Evolutionary conservation across 495 filamentous ascomycete species (phyloP), one percentile per base, ranked within the genome.

Genomic region (Trichoderma asperelloides): DNA sequence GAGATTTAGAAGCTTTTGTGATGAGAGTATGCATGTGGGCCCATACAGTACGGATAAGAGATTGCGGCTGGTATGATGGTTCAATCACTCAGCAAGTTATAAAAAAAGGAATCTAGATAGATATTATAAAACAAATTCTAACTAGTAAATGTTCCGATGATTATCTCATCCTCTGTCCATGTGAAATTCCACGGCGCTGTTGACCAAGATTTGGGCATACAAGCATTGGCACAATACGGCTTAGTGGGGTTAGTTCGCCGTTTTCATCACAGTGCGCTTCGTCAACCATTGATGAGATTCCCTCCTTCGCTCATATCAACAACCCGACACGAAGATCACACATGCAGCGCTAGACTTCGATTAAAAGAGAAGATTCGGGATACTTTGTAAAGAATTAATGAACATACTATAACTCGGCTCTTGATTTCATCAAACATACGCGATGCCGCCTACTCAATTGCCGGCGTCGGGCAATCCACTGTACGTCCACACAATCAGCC

Each of bases 401-500:
- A 13, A 21, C 47, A 21, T 0, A 23, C 11, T 1, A 6, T 25
- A 8, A 9, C 3, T 16, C 9, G n/a, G 4, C 25, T 60, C 27
- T 16, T 25, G 3, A 3, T 18, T 33, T 2, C 2, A 12, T 12
- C 13, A 33, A n/a, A 8, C 33, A 1, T 30, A 7, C 23, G 23
- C 27, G 4, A 85, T 85, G 83, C 68, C 82, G 21, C 81, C 83
- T 23, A 85, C 83, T 8, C 74, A 80, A 60, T 79, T 85, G 41
- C 83, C 83, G 33, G 78, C 74, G 15, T 81, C 78, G 41, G 83
- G 83, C 43, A 85, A 85, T 68, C 83, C 83, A 37, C 69, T 85
- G 83, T 85, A 75, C 73, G 83, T 80, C 30, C 21, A 16, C 21
- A 33, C 21, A 16, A n/a, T 23, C 47, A 45, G 41, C 47, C 49